phyloP scores from a whole-genome alignment of 345 rosid species.

The Viola odorata region DNA sequence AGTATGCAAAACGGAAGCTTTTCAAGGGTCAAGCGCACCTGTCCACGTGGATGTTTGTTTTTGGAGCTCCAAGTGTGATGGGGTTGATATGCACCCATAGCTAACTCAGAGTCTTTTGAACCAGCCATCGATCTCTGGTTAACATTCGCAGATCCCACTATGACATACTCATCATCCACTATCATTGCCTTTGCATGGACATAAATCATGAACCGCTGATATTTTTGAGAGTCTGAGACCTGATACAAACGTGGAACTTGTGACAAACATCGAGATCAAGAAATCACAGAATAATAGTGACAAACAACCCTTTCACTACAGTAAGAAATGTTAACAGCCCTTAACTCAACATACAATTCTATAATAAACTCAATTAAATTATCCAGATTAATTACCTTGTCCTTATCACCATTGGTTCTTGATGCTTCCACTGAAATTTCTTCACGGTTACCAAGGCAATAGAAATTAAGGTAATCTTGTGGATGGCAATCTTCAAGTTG shows the following conservation, averaged over 20 bases:
- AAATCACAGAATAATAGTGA: too few relatives aligned
- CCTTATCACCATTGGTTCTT: conserved; percentile 36
- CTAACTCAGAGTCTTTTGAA: conserved; percentile 83
- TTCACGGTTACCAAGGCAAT: conserved; percentile 83
- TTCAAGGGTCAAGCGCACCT: conserved; percentile 43
- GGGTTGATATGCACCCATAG: conserved; percentile 98
- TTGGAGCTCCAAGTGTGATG: conserved; percentile 56
- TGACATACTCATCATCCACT: conserved; percentile 82
- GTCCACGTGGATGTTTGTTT: conserved; percentile 63
- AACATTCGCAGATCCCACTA: conserved; percentile 89
- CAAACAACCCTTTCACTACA: too few relatives aligned
- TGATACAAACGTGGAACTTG: background rate
- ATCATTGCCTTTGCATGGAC: conserved; percentile 96
- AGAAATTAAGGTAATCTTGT: conserved; percentile 88
- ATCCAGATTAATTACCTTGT: conserved; percentile 35
- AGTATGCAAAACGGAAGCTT: background rate
- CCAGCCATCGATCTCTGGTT: conserved; percentile 98
- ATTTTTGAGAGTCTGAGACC: conserved; percentile 10
- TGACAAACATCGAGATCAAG: too few relatives aligned
- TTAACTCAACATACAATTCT: too few relatives aligned
- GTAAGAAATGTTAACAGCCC: too few relatives aligned
- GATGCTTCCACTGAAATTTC: conserved; percentile 22
- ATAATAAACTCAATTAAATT: background rate
- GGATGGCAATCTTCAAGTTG: conserved; percentile 49
- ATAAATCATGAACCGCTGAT: conserved; percentile 74